Evolutionary conservation across 1,139 yeast species (phyloP), one percentile per base, ranked within the genome.

Genomic region (Arxiozyma slooffiae): DNA sequence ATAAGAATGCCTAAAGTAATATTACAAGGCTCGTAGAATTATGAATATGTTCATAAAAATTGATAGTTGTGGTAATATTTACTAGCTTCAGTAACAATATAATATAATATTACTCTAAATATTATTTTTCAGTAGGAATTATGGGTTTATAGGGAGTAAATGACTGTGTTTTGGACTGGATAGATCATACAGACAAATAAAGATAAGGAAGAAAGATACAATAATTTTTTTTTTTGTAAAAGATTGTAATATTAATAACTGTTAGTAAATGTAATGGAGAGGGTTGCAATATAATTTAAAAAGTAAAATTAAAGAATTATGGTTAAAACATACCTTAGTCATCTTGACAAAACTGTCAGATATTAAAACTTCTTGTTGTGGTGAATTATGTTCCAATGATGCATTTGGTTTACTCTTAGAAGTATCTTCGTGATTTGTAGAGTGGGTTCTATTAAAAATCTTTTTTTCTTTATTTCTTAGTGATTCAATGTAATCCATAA

Each of bases 91-190:
- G 14, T 14, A 11, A 30, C 9, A 23, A 23, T 30, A 30, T 30
- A 30, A 30, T 30, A n/a, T 11, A 30, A 2, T 7, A 30, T 30
- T 30, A 30, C 36, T 30, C 36, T 6, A 4, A 4, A 30, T 30
- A 30, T 30, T 30, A 30, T 30, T 30, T 30, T 9, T 34, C 9
- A 21, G 34, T 34, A 22, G 50, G 41, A 48, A 50, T 38, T 14
- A 55, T 43, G 11, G 60, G 50, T 24, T 51, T 52, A 34, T 57
- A 57, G 1, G 60, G 60, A 11, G 54, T 52, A 44, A 56, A 57
- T 11, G 43, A 49, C 23, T 52, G 52, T 8, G 50, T 49, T 24
- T 49, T 45, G 4, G 57, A 50, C 58, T 54, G 36, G 16, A 38
- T 9, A 17, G 26, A 24, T 30, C 7, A 20, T 18, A 22, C n/a